phyloP scores from a whole-genome alignment of 345 rosid species.

The Rhodamnia argentea region DNA sequence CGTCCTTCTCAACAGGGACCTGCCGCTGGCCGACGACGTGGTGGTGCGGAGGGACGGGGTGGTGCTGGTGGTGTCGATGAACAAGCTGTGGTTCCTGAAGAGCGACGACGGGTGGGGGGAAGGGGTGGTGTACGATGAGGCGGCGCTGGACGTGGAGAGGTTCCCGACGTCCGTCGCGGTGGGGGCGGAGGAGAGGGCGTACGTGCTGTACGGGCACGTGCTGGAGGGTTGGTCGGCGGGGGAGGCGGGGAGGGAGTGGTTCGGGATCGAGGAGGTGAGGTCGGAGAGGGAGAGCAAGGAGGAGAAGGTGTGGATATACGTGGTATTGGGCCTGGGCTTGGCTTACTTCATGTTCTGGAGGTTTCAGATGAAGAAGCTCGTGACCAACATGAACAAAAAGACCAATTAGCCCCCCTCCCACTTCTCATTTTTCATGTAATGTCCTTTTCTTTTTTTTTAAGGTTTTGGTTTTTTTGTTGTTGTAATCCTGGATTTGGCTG shows the following conservation, averaged over 20 bases:
- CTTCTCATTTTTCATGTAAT: not conserved
- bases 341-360: slow-evolving; percentile 72
- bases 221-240: slow-evolving; percentile 38
- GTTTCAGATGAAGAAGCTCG: slow-evolving; percentile 65
- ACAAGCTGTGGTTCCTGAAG: slow-evolving; percentile 60
- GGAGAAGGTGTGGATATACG: slow-evolving; percentile 53
- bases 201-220: slow-evolving; percentile 63
- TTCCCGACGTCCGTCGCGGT: slow-evolving; percentile 46
- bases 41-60: slow-evolving; percentile 57
- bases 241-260: slow-evolving; percentile 22
- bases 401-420: not conserved
- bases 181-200: slow-evolving; percentile 52
- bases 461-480: not conserved
- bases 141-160: slow-evolving; percentile 46
- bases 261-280: slow-evolving; percentile 41
- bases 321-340: slow-evolving; percentile 61
- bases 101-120: slow-evolving; percentile 64
- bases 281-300: slow-evolving; percentile 44
- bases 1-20: slow-evolving; percentile 36
- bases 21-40: slow-evolving; percentile 51
- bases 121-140: slow-evolving; percentile 64
- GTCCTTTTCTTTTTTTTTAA: not conserved
- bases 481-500: not conserved
- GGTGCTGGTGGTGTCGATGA: slow-evolving; percentile 47
- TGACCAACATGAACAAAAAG: slow-evolving; percentile 47